Conservation (phyloP, 257 asterid species). For the Forsythia viridissima region DNA sequence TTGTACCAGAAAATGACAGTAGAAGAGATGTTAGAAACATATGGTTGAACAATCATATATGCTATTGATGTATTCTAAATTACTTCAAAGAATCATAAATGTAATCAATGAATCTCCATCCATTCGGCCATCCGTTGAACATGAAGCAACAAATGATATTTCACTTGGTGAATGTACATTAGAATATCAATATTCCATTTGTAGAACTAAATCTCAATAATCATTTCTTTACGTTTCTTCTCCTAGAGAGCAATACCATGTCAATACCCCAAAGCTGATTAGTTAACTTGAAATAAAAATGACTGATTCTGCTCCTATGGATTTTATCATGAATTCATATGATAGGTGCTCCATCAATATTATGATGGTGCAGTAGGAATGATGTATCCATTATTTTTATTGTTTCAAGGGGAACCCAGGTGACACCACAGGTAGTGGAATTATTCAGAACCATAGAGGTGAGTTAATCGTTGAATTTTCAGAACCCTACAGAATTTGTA, state of each 20-base stretch:
- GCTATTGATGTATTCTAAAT: background rate
- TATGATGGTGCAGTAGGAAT: background rate
- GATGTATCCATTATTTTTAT: background rate
- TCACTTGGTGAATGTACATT: background rate
- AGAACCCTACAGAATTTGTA: background rate
- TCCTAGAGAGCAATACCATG: background rate
- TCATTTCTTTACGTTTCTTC: background rate
- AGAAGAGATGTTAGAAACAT: background rate
- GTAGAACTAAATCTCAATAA: background rate
- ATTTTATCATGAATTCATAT: background rate
- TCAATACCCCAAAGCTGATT: background rate
- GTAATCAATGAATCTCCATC: background rate
- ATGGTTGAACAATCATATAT: background rate
- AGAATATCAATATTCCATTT: background rate
- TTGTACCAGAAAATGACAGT: background rate
- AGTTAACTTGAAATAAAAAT: background rate
- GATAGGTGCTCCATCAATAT: background rate
- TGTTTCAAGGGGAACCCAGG: background rate
- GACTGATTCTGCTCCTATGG: background rate
- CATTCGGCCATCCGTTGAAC: background rate
- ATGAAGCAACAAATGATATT: background rate
- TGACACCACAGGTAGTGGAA: background rate
- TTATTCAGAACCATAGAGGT: background rate
- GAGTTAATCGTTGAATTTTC: background rate
- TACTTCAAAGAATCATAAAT: background rate